Evolutionary conservation across 164 flowering plant genomes (phyloP), one percentile per base, ranked within the genome.

Genomic region (Chloranthus sessilifolius): DNA sequence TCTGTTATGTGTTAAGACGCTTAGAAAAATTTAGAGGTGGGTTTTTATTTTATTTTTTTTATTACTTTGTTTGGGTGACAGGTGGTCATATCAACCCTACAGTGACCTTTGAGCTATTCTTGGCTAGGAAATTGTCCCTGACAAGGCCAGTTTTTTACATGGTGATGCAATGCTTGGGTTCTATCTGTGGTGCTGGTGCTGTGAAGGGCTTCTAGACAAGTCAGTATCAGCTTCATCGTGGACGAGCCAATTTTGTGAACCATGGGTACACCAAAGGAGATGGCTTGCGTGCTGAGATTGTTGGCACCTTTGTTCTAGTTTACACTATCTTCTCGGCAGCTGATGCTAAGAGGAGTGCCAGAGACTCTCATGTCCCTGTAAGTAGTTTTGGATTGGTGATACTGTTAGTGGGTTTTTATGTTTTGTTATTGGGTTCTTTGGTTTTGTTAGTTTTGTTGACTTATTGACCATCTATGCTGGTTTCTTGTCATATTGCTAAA

Each of bases 311-410:
- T 52, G 77, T 76, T 15, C 84, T 78, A 54, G 78, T 78, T 20
- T 78, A 74, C 73, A 76, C 84, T 1, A 81, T 79, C 36, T 76
- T 76, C 71, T 79, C 85, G 52, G 82, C 85, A 1, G 77, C 82
- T 46, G 85, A 80, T 60, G 85, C 82, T 30, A 80, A 80, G 77
- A 70, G 85, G 50, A 80, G 43, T 35, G 85, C 85, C 43, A 68
- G 82, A 41, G 85, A 80, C 63, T 80, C 85, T 30, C 85, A 80
- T 64, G 85, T 80, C 48, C 85, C 85, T 45, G 85, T 80, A 62
- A 70, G 85, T 62, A 31, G 15, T 29, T 27, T 42, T 42, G 24
- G 22, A 14, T 21, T 16, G 3, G 19, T 2, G 23, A 4, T 8
- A 3, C 24, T n/a, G 9, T n/a, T n/a, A n/a, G n/a, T n/a, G n/a